Evolutionary conservation across 2,329 filamentous ascomycete species (phyloP), one percentile per base, ranked within the genome.

Genomic region (Hypoxylon sp.): DNA sequence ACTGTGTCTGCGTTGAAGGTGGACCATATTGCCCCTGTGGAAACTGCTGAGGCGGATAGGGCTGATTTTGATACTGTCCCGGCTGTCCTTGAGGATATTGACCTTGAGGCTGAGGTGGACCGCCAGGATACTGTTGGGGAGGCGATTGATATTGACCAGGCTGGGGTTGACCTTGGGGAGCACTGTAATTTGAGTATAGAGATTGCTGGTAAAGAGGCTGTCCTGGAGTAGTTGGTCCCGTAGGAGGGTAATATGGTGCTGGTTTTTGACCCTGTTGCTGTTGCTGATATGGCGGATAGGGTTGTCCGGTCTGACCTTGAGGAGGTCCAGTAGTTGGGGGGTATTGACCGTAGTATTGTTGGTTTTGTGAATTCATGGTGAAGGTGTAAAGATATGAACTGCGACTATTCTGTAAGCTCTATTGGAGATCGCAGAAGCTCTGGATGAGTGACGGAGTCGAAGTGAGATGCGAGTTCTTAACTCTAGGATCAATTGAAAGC

Each of bases 11-110:
- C 19, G 36, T 13, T 12, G 46, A 26, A 9, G 42, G 46, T 20
- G 46, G 41, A 6, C 36, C 41, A 20, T 55, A 57, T 29, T 50
- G 54, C 12, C 30, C 50, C 25, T 48, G 50, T 4, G 41, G 44
- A 3, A 42, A 21, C 13, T 45, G 53, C n/a, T 49, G 49, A 29
- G 38, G 15, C 5, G 44, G 36, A 21, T 57, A 55, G 12, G 41
- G 23, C 16, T 55, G 51, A 29, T 46, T 36, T 13, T 45, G 40
- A 15, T 55, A 55, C 20, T 46, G 51, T 9, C 23, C 32, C 6
- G 47, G 36, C 6, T 41, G 36, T 3, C 30, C 43, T 32, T 27
- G 49, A 17, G 30, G 16, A 11, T 50, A 57, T 42, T 45, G 49
- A 7, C 52, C 13, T 12, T 19, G 26, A 15, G 36, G 21, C 29